phyloP scores from a whole-genome alignment of 163 green algal species.

The Scenedesmus sp. region DNA sequence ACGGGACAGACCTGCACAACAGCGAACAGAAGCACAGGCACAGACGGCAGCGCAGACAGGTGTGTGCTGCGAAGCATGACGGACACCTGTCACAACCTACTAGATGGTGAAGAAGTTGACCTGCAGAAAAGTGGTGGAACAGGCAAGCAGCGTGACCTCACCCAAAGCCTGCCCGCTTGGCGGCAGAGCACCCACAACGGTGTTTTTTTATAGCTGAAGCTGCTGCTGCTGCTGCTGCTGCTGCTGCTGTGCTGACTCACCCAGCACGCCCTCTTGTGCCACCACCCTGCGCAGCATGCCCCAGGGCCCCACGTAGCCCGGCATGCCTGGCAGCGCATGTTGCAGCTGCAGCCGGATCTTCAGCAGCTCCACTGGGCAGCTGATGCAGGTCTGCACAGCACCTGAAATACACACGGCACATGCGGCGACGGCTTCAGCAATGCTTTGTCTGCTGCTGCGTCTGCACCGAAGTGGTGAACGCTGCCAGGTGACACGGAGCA shows the following conservation, averaged over 20 bases:
- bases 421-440: too few species aligned
- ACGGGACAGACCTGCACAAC: conserved; percentile 72
- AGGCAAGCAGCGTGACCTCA: too few species aligned
- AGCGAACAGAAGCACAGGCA: not conserved
- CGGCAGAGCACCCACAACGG: too few species aligned
- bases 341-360: conserved; percentile 87
- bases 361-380: conserved; percentile 78
- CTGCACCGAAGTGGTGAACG: too few species aligned
- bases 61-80: too few species aligned
- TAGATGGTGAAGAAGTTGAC: too few species aligned
- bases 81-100: too few species aligned
- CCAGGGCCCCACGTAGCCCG: conserved; percentile 72
- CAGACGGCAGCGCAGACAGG: not conserved
- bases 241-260: conserved; percentile 7
- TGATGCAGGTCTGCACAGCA: conserved; percentile 62
- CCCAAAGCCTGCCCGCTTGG: too few species aligned
- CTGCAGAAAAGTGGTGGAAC: too few species aligned
- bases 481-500: too few species aligned
- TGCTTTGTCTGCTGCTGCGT: not conserved
- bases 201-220: not conserved
- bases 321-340: conserved; percentile 56
- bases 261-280: conserved; percentile 61
- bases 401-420: not conserved
- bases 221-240: not conserved
- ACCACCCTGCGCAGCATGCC: conserved; percentile 67